Conservation (phyloP, 768 basidiomycete species). For the Lactifluus hygrophoroides region DNA sequence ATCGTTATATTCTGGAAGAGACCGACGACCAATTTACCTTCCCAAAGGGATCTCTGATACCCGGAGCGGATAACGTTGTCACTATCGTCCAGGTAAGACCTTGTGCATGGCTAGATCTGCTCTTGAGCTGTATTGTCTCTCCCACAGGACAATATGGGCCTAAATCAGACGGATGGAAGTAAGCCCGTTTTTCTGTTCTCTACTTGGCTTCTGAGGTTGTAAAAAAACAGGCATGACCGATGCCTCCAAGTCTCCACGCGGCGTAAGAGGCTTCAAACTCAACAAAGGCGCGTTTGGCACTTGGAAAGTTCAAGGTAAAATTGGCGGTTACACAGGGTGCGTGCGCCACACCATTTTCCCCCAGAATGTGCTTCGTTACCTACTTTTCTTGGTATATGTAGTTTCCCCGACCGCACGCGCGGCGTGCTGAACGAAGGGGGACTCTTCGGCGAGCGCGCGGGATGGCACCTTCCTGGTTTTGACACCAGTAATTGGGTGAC, state of each 20-base stretch:
- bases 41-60: constrained; percentile 43
- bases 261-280: constrained; percentile 70
- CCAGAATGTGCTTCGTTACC: not conserved
- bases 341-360: not conserved
- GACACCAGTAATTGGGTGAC: constrained; percentile 50
- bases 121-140: not conserved
- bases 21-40: constrained; percentile 60
- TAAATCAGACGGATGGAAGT: constrained; percentile 43
- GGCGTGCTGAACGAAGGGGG: constrained; percentile 42
- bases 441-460: constrained; percentile 34
- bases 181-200: constrained; percentile 31
- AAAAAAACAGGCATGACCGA: constrained; percentile 35
- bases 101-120: not conserved
- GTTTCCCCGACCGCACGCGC: constrained; percentile 59
- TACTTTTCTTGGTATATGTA: constrained; percentile 26
- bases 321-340: constrained; percentile 35
- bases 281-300: constrained; percentile 39
- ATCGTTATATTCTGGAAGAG: constrained; percentile 50
- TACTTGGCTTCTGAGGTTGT: not conserved
- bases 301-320: constrained; percentile 41
- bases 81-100: constrained; percentile 62
- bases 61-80: constrained; percentile 60
- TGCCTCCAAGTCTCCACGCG: constrained; percentile 63
- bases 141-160: constrained; percentile 70
- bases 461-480: constrained; percentile 51